Percentiles rank a stretch among this genome's conserved stretches.
These are phyloP conservation scores for Penicillium diatomitis DNA, from an alignment of 495 filamentous ascomycete species.

Conservation along the genomic window DNA sequence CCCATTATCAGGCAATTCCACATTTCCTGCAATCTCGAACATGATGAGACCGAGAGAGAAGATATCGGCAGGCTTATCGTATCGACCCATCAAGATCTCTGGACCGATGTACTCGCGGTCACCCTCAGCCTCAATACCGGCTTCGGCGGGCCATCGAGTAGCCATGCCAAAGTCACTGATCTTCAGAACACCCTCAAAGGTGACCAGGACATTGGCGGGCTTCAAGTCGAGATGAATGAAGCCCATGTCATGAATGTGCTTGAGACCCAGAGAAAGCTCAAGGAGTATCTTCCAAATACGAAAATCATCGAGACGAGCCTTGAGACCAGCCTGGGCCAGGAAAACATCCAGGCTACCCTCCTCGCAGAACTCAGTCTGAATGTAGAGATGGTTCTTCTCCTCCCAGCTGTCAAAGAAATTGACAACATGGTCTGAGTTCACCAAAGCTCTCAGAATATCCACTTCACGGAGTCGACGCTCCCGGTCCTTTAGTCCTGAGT, in stretches of 20 bases:
- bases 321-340: slow-evolving; percentile 64
- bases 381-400: slow-evolving; percentile 70
- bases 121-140: slow-evolving; percentile 78
- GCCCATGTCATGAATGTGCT: slow-evolving; percentile 76
- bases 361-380: slow-evolving; percentile 93
- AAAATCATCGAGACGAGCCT: slow-evolving; percentile 88
- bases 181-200: slow-evolving; percentile 84
- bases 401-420: slow-evolving; percentile 82
- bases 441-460: slow-evolving; percentile 58
- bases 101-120: slow-evolving; percentile 94
- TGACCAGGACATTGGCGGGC: slow-evolving; percentile 87
- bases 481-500: slow-evolving; percentile 63
- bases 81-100: slow-evolving; percentile 74
- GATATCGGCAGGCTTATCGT: slow-evolving; percentile 84
- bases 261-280: slow-evolving; percentile 71
- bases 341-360: slow-evolving; percentile 84
- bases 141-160: slow-evolving; percentile 62
- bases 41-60: slow-evolving; percentile 92
- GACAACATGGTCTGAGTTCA: slow-evolving; percentile 71
- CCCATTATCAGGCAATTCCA: slow-evolving; percentile 85
- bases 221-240: slow-evolving; percentile 94
- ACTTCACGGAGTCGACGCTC: slow-evolving; percentile 74
- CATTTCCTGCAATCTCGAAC: slow-evolving; percentile 86
- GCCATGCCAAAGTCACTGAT: slow-evolving; percentile 96
- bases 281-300: slow-evolving; percentile 95